Evolutionary conservation across 2,329 filamentous ascomycete species (phyloP), one percentile per base, ranked within the genome.

Genomic region (Microthyrium microscopicum): DNA sequence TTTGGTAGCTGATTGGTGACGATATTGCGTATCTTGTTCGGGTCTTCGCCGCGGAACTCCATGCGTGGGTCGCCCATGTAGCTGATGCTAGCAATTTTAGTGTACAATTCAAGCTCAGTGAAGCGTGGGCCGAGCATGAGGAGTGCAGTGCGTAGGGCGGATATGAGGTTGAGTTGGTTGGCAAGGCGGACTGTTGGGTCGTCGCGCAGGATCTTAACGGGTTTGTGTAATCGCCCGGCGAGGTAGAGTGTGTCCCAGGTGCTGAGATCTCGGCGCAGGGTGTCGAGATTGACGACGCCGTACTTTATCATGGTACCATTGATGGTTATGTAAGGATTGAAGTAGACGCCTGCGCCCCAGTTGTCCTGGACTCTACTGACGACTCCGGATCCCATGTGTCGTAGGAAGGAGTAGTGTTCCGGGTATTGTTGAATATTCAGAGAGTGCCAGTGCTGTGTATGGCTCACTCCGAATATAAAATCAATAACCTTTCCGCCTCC

Each of bases 251-350:
- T 93, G 41, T 93, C 76, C 89, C 89, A 98, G 38, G 84, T 73
- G 20, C 73, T 78, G 17, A 98, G 68, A 51, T 98, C 89, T 26
- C 66, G 68, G 46, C 83, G 85, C 12, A 98, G 63, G 3, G 85
- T 94, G 49, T 91, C 76, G 42, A 95, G 69, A 47, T 91, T 93
- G 27, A 94, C 91, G 16, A 98, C 89, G 15, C 87, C 89, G 47
- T 98, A 98, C 58, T 98, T 98, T 56, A 98, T 89, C 48, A 95
- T 66, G 40, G 84, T 91, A 26, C 89, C 91, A 47, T 95, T 93
- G 39, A 95, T 76, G 3, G 80, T 87, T 31, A 98, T 73, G 52
- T 87, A 94, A 0, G 89, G 85, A 47, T 98, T 93, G 60, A 94
- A 98, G 58, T 98, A 98, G 25, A 94, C 83, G 5, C 89, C 91